Base-by-base conservation (phyloP, 163 green algal species). In the Trebouxia gelatinosa region DNA sequence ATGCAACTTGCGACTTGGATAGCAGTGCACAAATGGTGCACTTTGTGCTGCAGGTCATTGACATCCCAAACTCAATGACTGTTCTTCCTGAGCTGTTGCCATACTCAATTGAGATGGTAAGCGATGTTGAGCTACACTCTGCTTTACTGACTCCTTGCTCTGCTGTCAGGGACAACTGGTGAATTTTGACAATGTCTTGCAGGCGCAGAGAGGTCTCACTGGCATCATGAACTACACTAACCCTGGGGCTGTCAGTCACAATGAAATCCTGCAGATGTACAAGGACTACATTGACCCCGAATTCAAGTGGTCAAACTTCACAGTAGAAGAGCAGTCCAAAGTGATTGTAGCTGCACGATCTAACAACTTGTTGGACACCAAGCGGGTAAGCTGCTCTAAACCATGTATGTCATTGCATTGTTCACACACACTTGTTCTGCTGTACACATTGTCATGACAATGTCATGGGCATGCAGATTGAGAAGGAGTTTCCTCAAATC, bases 191-290 rank as follows among this genome's bases (percentile, higher is more conserved):
- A 23, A 13, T 54, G 35, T 2, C 35, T 11, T 70, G 35, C 88
- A 95, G 92, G 92, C 93, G 23, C 88, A 91, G 83, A 86, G 94
- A 66, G 89, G 89, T 35, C 86, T 98, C 59, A 97, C 92, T 6
- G 95, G 95, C 78, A 95, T 98, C 85, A 97, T 98, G 91, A 99
- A 99, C 90, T 99, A 94, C 89, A 99, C 95, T 70, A 99, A 99
- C 89, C 95, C 95, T 19, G 95, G 95, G 1, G 89, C 89, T 68
- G 92, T 99, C 86, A 97, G 89, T 82, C 95, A 99, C 85, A 98
- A 98, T 82, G 92, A 99, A 82, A 96, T 98, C 57, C 77, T 98
- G 77, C 40, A 97, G 85, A 82, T 98, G 70, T 98, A 98, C 89
- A 93, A 91, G 84, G 81, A 98, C 35, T 97, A 98, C 90, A 91